Conservation (phyloP, 179 eudicot genomes). For the Silene coronaria region DNA sequence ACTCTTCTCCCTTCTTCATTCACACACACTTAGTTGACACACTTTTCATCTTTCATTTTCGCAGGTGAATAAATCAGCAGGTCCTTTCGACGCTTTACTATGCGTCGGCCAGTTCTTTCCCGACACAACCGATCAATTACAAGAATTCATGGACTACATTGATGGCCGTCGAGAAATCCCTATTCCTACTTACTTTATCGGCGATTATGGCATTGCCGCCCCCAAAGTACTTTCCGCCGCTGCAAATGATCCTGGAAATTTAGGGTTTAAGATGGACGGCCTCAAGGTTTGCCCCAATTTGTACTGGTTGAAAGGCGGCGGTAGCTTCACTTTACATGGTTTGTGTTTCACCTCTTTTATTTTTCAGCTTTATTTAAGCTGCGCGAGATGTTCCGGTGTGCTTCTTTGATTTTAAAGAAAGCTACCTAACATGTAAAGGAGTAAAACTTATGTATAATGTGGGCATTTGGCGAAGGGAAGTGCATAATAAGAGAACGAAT, state of each 20-base stretch:
- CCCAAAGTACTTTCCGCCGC: slow-evolving; percentile 54
- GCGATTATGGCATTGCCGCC: slow-evolving; percentile 71
- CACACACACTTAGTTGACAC: too few relatives aligned
- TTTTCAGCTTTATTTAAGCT: background rate
- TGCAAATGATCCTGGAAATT: slow-evolving; percentile 45
- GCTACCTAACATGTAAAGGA: too few relatives aligned
- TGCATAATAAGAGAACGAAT: too few relatives aligned
- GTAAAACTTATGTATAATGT: too few relatives aligned
- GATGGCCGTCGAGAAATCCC: slow-evolving; percentile 64
- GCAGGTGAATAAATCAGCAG: slow-evolving; percentile 94
- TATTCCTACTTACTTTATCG: slow-evolving; percentile 76
- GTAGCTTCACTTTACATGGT: slow-evolving; percentile 67
- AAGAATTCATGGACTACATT: slow-evolving; percentile 65
- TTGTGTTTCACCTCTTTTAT: slow-evolving; percentile 2
- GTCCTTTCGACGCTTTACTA: slow-evolving; percentile 82
- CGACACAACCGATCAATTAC: slow-evolving; percentile 49
- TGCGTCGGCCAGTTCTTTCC: slow-evolving; percentile 98
- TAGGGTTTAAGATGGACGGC: slow-evolving; percentile 92
- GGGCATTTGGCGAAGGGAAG: too few relatives aligned
- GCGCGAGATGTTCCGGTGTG: too few relatives aligned
- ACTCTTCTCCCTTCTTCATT: background rate
- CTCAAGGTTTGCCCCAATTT: slow-evolving; percentile 59
- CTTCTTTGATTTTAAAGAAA: too few relatives aligned
- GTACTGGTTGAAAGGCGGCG: slow-evolving; percentile 92
- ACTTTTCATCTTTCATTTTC: background rate